Base-by-base conservation (phyloP, 2,329 filamentous ascomycete genomes). In the Lasiodiplodia sp. region DNA sequence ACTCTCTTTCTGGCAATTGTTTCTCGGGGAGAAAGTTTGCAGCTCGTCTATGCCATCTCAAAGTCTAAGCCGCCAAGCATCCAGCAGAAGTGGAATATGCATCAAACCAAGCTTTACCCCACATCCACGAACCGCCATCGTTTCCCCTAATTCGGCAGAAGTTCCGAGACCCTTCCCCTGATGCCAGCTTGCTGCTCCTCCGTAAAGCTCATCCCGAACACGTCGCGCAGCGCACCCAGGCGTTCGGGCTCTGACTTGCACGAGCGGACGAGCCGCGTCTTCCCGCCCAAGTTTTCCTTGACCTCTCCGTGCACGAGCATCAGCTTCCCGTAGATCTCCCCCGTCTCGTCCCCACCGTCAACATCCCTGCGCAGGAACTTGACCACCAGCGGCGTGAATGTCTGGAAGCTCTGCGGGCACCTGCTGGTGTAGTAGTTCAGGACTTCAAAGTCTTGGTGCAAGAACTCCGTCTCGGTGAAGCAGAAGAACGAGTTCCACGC, bases 401-500 rank as follows among this genome's bases (percentile, higher is more conserved):
- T 77, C 51, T 80, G 75, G 38, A 80, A 75, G 8, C 75, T 76
- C 18, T 76, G 76, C 55, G 77, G 75, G 63, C 72, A 73, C 16
- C 67, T 71, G 21, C 75, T 75, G 0, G 75, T 78, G 69, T 74
- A 81, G 65, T 74, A 78, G 71, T 82, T 82, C 40, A 82, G 75
- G 4, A 81, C 73, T 49, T 79, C 74, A 55, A 80, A 82, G 60
- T 83, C 81, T 1, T 75, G 71, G 65, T 77, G 74, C 65, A 80
- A 75, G 21, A 79, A 82, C 70, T 83, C 78, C 0, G 78, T 67
- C 57, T 82, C 79, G 0, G 75, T 73, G 72, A 83, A 83, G 14
- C 75, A 75, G 67, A 83, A 84, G 68, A 80, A 81, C 0, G 77
- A 76, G 56, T 81, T 82, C 82, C 82, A 84, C 0, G 73, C 73